These are phyloP conservation scores for Carpinus fangiana DNA, from an alignment of 306 rosid species.

Conservation along the genomic window DNA sequence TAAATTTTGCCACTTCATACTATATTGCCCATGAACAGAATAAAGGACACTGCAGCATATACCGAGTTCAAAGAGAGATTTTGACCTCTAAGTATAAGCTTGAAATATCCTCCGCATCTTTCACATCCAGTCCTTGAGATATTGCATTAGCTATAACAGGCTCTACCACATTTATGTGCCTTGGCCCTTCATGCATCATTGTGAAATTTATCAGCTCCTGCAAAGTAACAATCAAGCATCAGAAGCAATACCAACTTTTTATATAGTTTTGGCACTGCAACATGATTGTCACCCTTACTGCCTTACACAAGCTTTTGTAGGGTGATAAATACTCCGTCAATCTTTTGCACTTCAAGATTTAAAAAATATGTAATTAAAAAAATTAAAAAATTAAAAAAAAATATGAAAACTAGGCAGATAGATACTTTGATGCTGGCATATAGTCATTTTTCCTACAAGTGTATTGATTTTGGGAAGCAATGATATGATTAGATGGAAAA, in stretches of 20 bases:
- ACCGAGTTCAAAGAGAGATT: conserved; percentile 30
- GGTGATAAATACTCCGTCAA: background rate
- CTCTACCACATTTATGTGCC: conserved; percentile 55
- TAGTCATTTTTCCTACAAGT: conserved; percentile 14
- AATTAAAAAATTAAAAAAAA: background rate
- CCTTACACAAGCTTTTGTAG: background rate
- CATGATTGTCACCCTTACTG: background rate
- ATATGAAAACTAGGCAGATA: conserved; percentile 10
- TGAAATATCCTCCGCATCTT: conserved; percentile 80
- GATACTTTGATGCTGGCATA: conserved; percentile 8
- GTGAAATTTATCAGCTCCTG: conserved; percentile 80
- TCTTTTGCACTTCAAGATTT: background rate
- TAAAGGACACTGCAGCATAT: conserved; percentile 24
- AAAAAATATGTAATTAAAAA: background rate
- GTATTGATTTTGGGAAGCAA: conserved; percentile 12
- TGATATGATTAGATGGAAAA: conserved; percentile 17
- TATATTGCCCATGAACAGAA: conserved; percentile 17
- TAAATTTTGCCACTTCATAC: too few relatives aligned
- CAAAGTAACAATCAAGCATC: conserved; percentile 25
- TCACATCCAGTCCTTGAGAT: conserved; percentile 56
- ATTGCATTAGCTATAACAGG: conserved; percentile 60
- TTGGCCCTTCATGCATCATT: conserved; percentile 62
- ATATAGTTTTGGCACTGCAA: background rate
- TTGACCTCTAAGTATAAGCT: conserved; percentile 74
- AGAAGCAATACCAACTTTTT: conserved; percentile 6